Percentiles rank a stretch among this genome's conserved stretches.
Conservation (phyloP, 495 filamentous ascomycete genomes). For the Penicillium simplicissimum region DNA sequence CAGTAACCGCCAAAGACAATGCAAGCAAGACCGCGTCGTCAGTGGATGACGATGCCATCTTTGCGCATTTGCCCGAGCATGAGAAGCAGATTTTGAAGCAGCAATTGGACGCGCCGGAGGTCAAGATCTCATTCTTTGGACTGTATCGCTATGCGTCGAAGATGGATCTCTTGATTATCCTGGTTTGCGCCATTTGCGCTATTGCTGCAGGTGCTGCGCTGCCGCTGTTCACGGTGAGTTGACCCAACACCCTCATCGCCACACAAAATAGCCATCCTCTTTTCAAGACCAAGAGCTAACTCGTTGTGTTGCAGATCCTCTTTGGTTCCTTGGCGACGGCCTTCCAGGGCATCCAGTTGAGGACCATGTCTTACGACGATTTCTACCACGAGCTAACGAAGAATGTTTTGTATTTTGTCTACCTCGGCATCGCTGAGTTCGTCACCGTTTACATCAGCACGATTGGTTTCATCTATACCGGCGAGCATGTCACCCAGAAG, state of each 20-base stretch:
- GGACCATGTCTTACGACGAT: conserved; percentile 43
- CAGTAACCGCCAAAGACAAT: conserved; percentile 25
- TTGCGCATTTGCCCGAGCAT: conserved; percentile 43
- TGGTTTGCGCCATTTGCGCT: conserved; percentile 62
- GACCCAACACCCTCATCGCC: not conserved
- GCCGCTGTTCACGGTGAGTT: conserved; percentile 79
- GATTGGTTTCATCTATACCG: conserved; percentile 89
- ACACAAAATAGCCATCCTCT: not conserved
- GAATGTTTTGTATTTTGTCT: conserved; percentile 85
- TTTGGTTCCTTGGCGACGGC: conserved; percentile 74
- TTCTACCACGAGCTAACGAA: conserved; percentile 62
- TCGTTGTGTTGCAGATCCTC: conserved; percentile 45
- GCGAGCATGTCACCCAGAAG: conserved; percentile 83
- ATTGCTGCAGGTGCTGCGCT: conserved; percentile 79
- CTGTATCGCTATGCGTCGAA: conserved; percentile 80
- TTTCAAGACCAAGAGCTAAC: not conserved
- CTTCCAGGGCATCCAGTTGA: conserved; percentile 65
- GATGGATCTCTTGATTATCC: conserved; percentile 73
- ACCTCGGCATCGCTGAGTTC: conserved; percentile 86
- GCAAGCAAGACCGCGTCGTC: conserved; percentile 17
- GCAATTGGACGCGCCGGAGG: conserved; percentile 68
- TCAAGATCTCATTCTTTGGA: conserved; percentile 63
- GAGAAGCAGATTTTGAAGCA: conserved; percentile 67
- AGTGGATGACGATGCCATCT: conserved; percentile 36
- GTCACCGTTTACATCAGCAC: conserved; percentile 77